Evolutionary conservation across 2,329 filamentous ascomycete species (phyloP), one percentile per base, ranked within the genome.

Genomic region (Sclerotinia sclerotiorum): DNA sequence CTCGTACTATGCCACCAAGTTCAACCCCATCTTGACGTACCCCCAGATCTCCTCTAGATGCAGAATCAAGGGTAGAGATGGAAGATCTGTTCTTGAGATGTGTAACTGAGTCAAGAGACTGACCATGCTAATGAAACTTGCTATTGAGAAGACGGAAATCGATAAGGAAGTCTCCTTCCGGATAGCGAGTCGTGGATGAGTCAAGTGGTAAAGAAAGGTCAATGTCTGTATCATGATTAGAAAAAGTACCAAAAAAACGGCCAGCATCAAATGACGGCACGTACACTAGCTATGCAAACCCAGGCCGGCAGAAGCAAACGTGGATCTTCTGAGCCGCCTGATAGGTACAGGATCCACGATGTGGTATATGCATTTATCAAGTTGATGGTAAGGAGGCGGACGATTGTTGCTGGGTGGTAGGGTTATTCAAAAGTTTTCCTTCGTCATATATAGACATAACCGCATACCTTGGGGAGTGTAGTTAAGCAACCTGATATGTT

Each of bases 111-210:
- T 79, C 27, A 93, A 82, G 63, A 93, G 79, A 15, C 85, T 85
- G 65, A 88, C 84, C 88, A 93, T 91, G 79, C 87, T 92, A 74
- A 92, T 84, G 79, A 91, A 93, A 79, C 88, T 91, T 49, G 90
- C 88, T 71, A 91, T 87, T 64, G 89, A 92, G 76, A 93, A 91
- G 72, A 93, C 88, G 73, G 88, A 88, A 71, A 93, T 85, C n/a
- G 90, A 91, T 13, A 90, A 90, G 58, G 88, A 88, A 0, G 90
- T 93, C 80, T 93, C 90, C 76, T 91, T 92, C 75, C 89, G 87
- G 74, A 93, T 93, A 75, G 88, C 92, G 77, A 92, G 90, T 76
- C 90, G 90, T 73, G 90, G 88, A 78, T 93, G 89, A 19, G 89
- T 92, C 70, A 90, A 83, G 77, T 93, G 90, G 79, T 94, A 93